Evolutionary conservation across 2,329 filamentous ascomycete species (phyloP), one percentile per base, ranked within the genome.

Genomic region (Aaosphaeria pasadenensis): DNA sequence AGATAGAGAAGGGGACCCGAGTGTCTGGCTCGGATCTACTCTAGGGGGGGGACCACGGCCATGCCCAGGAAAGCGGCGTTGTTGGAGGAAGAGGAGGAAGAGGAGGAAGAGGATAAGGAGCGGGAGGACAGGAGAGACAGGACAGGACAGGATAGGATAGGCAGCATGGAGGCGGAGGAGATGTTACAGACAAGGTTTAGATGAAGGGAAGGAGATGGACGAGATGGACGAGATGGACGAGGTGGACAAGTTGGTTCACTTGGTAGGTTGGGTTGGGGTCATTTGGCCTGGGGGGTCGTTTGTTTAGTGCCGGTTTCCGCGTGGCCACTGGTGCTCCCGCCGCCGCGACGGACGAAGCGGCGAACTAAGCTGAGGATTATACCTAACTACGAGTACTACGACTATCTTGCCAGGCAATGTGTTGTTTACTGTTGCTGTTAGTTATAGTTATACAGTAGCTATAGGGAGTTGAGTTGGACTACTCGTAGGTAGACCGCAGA

Each of bases 281-380:
- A 7, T n/a, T 17, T 28, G 7, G 39, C 39, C 39, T n/a, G 9
- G 9, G 7, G 17, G 39, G 7, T 28, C 7, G 39, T 40, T 24
- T n/a, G 9, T 17, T 56, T 67, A 64, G 62, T 50, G 53, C 50
- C 45, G 45, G 49, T 53, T 53, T 57, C 61, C 62, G 62, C 60
- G 58, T 65, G 59, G 49, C n/a, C 33, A 36, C 33, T 49, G 31
- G 42, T 60, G 55, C 56, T 66, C 59, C 63, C 63, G 62, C 50
- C 56, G 62, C 63, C 60, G 63, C 62, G 61, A 59, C 55, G 53
- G 54, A 55, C 48, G 17, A n/a, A 54, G 48, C 57, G 55, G 55
- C 53, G 53, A 51, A 49, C 56, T 53, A 57, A 46, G 11, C 59
- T 50, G 42, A 9, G 33, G 33, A 9, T n/a, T n/a, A 36, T 9